Percentiles rank a stretch among this genome's conserved stretches.
phyloP scores from a whole-genome alignment of 2,329 filamentous ascomycete genomes.

The Hymenoscyphus infarciens region DNA sequence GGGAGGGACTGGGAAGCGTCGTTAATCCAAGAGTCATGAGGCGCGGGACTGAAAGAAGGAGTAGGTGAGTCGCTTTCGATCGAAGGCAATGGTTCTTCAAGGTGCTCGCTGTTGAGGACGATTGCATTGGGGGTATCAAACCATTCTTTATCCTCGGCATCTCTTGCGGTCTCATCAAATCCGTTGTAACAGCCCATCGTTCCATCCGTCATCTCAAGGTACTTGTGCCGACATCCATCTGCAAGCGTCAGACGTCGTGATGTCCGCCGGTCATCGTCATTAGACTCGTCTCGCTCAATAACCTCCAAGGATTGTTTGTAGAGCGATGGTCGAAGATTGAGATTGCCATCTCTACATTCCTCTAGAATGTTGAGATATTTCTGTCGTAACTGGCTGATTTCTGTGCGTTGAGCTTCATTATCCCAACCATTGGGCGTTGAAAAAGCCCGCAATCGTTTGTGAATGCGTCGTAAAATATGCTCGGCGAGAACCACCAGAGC shows the following conservation, averaged over 20 bases:
- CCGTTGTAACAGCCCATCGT: neutral
- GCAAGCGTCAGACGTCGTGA: constrained; percentile 8
- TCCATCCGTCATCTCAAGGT: constrained; percentile 15
- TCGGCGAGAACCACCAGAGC: constrained; percentile 23
- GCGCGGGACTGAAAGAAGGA: neutral
- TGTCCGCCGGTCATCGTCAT: constrained; percentile 3
- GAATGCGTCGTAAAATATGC: constrained; percentile 14
- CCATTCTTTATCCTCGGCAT: constrained; percentile 10
- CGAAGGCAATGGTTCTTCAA: neutral
- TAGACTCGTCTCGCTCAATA: constrained; percentile 14
- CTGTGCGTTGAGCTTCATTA: neutral
- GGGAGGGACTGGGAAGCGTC: neutral
- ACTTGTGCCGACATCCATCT: constrained; percentile 21
- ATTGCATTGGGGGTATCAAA: neutral
- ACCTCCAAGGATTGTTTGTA: constrained; percentile 25
- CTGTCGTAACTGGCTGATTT: constrained; percentile 10
- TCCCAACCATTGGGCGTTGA: constrained; percentile 6
- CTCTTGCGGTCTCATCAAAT: neutral
- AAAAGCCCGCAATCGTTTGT: constrained; percentile 11
- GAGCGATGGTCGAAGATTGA: constrained; percentile 16
- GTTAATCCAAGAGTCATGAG: neutral
- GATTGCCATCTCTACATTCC: constrained; percentile 17
- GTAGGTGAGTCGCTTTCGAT: neutral
- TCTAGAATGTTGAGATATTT: constrained; percentile 21
- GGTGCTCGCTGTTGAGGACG: neutral